phyloP scores from a whole-genome alignment of 2,329 filamentous ascomycete genomes.

The Cryphonectria radicalis region DNA sequence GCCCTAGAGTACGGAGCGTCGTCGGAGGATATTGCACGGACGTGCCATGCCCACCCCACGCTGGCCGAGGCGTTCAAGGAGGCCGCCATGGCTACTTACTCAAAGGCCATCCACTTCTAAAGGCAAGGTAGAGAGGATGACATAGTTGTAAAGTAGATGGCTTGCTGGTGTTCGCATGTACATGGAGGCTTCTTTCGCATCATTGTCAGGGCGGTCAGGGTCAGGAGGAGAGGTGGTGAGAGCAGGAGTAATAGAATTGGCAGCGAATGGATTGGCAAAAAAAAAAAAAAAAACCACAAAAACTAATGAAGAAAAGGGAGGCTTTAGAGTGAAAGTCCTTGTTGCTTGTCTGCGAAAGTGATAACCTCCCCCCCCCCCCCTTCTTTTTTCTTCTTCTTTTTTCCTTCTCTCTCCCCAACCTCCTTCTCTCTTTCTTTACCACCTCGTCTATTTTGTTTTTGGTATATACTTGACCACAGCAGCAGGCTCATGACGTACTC shows the following conservation, averaged over 20 bases:
- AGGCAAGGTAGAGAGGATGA: not conserved
- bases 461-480: not conserved
- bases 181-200: constrained; percentile 21
- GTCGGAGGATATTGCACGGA: constrained; percentile 91
- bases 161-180: constrained; percentile 22
- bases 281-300: not conserved
- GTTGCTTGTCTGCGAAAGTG: not conserved
- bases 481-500: not conserved
- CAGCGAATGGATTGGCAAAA: constrained; percentile 5
- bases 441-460: not conserved
- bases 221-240: constrained; percentile 15
- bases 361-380: no score
- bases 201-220: constrained; percentile 10
- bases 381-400: no score
- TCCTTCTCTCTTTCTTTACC: not conserved
- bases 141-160: constrained; percentile 14
- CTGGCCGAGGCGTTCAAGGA: constrained; percentile 99
- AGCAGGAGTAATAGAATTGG: constrained; percentile 27
- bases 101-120: constrained; percentile 95
- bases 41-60: constrained; percentile 95
- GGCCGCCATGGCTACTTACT: constrained; percentile 96
- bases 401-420: no score
- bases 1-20: constrained; percentile 96
- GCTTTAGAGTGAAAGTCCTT: not conserved
- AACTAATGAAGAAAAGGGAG: not conserved